Percentiles rank a stretch among this genome's conserved stretches.
These are phyloP conservation scores for Apiotrichum laibachii DNA, from an alignment of 1,284 basidiomycete genomes.

Conservation along the genomic window DNA sequence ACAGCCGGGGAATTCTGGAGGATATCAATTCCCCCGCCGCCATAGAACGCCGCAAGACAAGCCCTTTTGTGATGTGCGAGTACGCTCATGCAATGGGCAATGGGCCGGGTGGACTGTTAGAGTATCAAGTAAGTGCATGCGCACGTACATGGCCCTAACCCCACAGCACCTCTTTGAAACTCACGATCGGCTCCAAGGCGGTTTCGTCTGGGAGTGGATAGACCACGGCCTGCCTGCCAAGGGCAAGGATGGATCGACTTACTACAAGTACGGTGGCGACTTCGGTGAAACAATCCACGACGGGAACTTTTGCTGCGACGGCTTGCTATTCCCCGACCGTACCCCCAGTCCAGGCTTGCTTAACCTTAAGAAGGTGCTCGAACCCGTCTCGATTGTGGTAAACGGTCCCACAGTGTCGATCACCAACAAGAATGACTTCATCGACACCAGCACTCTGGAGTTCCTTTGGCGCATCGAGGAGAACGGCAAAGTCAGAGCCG, in stretches of 20 bases:
- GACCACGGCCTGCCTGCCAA: slow-evolving; percentile 26
- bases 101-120: slow-evolving; percentile 22
- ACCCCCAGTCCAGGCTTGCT: slow-evolving; percentile 22
- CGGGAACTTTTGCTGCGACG: slow-evolving; percentile 29
- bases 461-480: too few relatives aligned
- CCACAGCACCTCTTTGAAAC: slow-evolving; percentile 24
- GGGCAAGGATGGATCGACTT: slow-evolving; percentile 12
- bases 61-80: slow-evolving; percentile 23
- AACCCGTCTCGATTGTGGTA: slow-evolving; percentile 16
- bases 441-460: too few relatives aligned
- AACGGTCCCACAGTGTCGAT: background rate
- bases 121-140: too few relatives aligned
- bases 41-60: slow-evolving; percentile 10
- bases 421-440: slow-evolving; percentile 23
- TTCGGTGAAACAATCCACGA: slow-evolving; percentile 33
- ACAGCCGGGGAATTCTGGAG: too few relatives aligned
- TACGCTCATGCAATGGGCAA: slow-evolving; percentile 31
- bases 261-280: slow-evolving; percentile 30
- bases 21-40: too few relatives aligned
- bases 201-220: slow-evolving; percentile 37
- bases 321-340: slow-evolving; percentile 29
- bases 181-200: slow-evolving; percentile 25
- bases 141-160: too few relatives aligned
- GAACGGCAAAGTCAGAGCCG: too few relatives aligned
- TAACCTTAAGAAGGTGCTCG: slow-evolving; percentile 24